Percentiles rank a stretch among this genome's conserved stretches.
These are phyloP conservation scores for Aspergillus chevalieri DNA, from an alignment of 2,329 filamentous ascomycete genomes.

Conservation along the genomic window DNA sequence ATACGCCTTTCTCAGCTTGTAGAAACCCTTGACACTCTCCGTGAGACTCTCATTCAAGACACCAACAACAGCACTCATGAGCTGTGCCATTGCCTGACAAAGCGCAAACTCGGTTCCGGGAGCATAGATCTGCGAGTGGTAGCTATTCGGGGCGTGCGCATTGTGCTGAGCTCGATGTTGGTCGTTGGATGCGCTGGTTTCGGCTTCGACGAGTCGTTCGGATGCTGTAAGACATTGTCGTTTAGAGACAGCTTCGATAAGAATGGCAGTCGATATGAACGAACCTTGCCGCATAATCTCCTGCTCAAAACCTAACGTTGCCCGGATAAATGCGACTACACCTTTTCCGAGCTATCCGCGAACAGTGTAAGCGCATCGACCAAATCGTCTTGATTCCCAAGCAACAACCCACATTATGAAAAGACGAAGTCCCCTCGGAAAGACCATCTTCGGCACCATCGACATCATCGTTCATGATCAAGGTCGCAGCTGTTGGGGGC, in stretches of 20 bases:
- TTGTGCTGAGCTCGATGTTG: conserved; percentile 68
- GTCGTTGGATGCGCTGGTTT: conserved; percentile 68
- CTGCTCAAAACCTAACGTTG: conserved; percentile 85
- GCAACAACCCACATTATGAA: conserved; percentile 58
- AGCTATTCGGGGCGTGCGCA: conserved; percentile 43
- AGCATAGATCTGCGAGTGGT: conserved; percentile 63
- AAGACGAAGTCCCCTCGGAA: conserved; percentile 69
- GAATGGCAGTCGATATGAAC: conserved; percentile 9
- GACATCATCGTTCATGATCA: conserved; percentile 87
- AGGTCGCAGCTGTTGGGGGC: conserved; percentile 50
- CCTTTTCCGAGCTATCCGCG: conserved; percentile 63
- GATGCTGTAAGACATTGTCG: conserved; percentile 47
- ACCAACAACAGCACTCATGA: conserved; percentile 82
- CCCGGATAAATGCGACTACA: conserved; percentile 76
- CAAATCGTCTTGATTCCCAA: conserved; percentile 3
- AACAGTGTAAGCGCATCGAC: conserved; percentile 6
- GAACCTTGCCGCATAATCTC: conserved; percentile 73
- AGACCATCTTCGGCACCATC: conserved; percentile 71
- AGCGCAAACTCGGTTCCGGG: conserved; percentile 82
- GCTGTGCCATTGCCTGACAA: conserved; percentile 74
- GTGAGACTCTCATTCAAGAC: conserved; percentile 90
- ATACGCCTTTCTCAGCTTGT: conserved; percentile 85
- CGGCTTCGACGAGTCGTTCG: conserved; percentile 65
- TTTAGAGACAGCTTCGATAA: too few relatives aligned
- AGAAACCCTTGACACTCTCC: conserved; percentile 85